Evolutionary conservation across 306 rosid species (phyloP).

Genomic region (Coriaria nepalensis): DNA sequence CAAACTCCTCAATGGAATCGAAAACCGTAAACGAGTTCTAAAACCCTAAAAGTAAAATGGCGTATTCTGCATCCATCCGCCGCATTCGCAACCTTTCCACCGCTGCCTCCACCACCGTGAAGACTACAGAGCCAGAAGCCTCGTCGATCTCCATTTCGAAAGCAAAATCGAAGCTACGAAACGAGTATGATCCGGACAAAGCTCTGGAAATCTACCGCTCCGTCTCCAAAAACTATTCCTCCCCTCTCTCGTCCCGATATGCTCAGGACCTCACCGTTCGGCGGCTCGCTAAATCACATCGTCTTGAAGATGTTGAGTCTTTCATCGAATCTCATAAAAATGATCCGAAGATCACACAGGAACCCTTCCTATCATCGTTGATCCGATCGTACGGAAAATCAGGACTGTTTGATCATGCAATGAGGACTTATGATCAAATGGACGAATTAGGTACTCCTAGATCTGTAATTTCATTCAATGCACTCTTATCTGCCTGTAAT

Average conservation of each 20-base stretch:
- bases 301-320: conserved; percentile 39
- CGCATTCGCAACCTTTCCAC: conserved; percentile 32
- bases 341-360: conserved; percentile 42
- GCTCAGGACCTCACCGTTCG: conserved; percentile 53
- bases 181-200: conserved; percentile 47
- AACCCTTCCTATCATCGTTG: conserved; percentile 39
- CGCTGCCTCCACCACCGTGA: conserved; percentile 15
- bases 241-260: conserved; percentile 42
- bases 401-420: conserved; percentile 46
- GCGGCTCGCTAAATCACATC: conserved; percentile 44
- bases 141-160: conserved; percentile 35
- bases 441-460: conserved; percentile 45
- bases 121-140: background rate
- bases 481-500: conserved; percentile 38
- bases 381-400: conserved; percentile 60
- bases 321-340: conserved; percentile 51
- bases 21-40: conserved; percentile 10
- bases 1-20: background rate
- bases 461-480: conserved; percentile 41
- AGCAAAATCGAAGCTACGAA: conserved; percentile 40
- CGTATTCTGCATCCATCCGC: conserved; percentile 27
- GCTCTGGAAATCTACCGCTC: conserved; percentile 51
- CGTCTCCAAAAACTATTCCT: conserved; percentile 24
- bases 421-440: conserved; percentile 41
- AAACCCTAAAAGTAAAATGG: conserved; percentile 26